Conservation (phyloP, 192 early-diverging fungal species). For the Hyaloraphidium curvatum region DNA sequence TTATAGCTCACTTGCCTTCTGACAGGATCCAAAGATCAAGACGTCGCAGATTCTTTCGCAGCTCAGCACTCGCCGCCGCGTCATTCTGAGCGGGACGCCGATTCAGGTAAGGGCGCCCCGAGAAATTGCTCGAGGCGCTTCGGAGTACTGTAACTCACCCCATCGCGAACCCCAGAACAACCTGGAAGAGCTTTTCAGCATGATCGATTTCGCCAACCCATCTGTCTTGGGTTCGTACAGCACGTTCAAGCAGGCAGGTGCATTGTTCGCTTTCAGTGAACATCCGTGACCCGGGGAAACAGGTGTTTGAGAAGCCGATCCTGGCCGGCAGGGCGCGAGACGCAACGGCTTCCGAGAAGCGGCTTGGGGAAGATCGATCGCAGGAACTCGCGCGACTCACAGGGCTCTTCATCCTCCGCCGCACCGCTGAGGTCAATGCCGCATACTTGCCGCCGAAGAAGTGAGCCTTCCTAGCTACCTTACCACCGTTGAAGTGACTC, state of each 20-base stretch:
- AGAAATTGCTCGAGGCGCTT: conserved; percentile 29
- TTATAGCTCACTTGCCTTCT: no score
- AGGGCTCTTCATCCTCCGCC: conserved; percentile 33
- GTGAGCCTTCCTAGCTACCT: conserved; percentile 33
- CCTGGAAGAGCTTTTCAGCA: conserved; percentile 21
- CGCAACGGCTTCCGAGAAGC: conserved; percentile 11
- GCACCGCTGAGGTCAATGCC: conserved; percentile 27
- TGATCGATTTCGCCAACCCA: conserved; percentile 38
- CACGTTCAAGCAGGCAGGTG: no score
- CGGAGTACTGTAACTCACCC: conserved; percentile 9
- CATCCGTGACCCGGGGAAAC: no score
- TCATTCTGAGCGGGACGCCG: conserved; percentile 38
- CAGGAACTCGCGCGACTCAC: conserved; percentile 20
- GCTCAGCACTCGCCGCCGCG: conserved; percentile 13
- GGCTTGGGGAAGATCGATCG: conserved; percentile 10
- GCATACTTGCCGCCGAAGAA: conserved; percentile 37
- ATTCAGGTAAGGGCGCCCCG: conserved; percentile 23
- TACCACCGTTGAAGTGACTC: conserved; percentile 11
- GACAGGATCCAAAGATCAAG: conserved; percentile 17
- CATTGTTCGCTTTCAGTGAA: no score
- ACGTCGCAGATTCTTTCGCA: conserved; percentile 9
- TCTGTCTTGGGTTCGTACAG: conserved; percentile 25
- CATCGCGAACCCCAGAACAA: conserved; percentile 16
- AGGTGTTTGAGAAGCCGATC: conserved; percentile 23
- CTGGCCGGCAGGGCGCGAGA: conserved; percentile 15